Percentiles rank a stretch among this genome's conserved stretches.
Evolutionary conservation across 1,139 yeast species (phyloP).

Genomic region (Taphrina deformans): DNA sequence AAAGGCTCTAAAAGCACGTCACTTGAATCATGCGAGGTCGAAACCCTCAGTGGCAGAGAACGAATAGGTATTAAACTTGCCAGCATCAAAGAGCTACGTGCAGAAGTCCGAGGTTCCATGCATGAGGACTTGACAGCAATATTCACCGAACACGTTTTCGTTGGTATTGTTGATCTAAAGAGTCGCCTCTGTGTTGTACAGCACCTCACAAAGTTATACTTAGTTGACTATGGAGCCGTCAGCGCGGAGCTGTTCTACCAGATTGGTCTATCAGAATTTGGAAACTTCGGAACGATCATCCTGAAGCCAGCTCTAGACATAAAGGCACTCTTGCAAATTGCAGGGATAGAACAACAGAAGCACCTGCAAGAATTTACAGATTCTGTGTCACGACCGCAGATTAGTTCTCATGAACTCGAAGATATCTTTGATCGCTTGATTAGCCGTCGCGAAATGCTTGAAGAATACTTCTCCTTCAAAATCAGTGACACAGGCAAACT

Average conservation of each 20-base stretch:
- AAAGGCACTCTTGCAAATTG: conserved; percentile 44
- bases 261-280: conserved; percentile 70
- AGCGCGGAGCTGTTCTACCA: conserved; percentile 76
- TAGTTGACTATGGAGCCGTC: conserved; percentile 78
- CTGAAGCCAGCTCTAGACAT: conserved; percentile 47
- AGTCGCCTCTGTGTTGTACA: conserved; percentile 79
- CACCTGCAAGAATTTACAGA: neutral
- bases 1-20: neutral
- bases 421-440: conserved; percentile 45
- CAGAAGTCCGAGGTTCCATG: conserved; percentile 52
- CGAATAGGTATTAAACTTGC: conserved; percentile 46
- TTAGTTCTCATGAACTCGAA: conserved; percentile 26
- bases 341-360: conserved; percentile 40
- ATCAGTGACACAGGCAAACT: conserved; percentile 49
- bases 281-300: conserved; percentile 70
- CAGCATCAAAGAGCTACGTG: conserved; percentile 59
- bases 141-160: conserved; percentile 68
- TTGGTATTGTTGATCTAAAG: conserved; percentile 76
- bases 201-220: conserved; percentile 68
- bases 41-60: conserved; percentile 35
- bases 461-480: conserved; percentile 69
- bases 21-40: neutral
- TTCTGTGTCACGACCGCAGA: neutral
- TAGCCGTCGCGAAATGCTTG: conserved; percentile 69
- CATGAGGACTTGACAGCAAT: conserved; percentile 63